phyloP scores from a whole-genome alignment of 768 basidiomycete species.

The Podaxis sp. region DNA sequence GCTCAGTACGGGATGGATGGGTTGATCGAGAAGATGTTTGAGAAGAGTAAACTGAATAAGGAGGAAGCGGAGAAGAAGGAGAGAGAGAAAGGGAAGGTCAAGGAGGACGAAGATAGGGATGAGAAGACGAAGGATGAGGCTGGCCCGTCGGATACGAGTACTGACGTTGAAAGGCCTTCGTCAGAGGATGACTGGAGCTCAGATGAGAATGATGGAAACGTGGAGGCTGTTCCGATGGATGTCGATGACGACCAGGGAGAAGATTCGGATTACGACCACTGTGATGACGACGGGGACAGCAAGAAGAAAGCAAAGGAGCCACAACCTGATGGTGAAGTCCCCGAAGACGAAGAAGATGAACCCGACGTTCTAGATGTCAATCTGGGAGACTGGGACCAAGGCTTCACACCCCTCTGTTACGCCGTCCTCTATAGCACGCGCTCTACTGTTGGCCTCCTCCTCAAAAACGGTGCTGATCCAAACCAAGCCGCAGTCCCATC shows the following conservation, averaged over 20 bases:
- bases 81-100: slow-evolving; percentile 21
- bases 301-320: slow-evolving; percentile 17
- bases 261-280: slow-evolving; percentile 24
- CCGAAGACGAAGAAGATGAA: slow-evolving; percentile 47
- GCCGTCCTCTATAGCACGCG: slow-evolving; percentile 49
- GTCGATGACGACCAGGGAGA: slow-evolving; percentile 24
- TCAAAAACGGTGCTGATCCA: slow-evolving; percentile 48
- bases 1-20: slow-evolving; percentile 43
- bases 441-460: slow-evolving; percentile 43
- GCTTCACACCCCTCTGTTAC: slow-evolving; percentile 50
- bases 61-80: slow-evolving; percentile 24
- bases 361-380: slow-evolving; percentile 60
- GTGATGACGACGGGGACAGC: slow-evolving; percentile 24
- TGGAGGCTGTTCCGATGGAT: slow-evolving; percentile 31
- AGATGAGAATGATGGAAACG: slow-evolving; percentile 38
- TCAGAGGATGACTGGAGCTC: slow-evolving; percentile 56
- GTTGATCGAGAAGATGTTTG: slow-evolving; percentile 51
- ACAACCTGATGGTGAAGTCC: slow-evolving; percentile 33
- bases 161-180: slow-evolving; percentile 33
- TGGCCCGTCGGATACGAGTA: slow-evolving; percentile 12
- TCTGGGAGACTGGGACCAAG: slow-evolving; percentile 58
- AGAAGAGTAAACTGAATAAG: slow-evolving; percentile 44
- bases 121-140: slow-evolving; percentile 23
- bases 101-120: slow-evolving; percentile 22
- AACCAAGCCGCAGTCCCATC: slow-evolving; percentile 29